Evolutionary conservation across 345 rosid genomes (phyloP).

Genomic region (Citrus hindsii): DNA sequence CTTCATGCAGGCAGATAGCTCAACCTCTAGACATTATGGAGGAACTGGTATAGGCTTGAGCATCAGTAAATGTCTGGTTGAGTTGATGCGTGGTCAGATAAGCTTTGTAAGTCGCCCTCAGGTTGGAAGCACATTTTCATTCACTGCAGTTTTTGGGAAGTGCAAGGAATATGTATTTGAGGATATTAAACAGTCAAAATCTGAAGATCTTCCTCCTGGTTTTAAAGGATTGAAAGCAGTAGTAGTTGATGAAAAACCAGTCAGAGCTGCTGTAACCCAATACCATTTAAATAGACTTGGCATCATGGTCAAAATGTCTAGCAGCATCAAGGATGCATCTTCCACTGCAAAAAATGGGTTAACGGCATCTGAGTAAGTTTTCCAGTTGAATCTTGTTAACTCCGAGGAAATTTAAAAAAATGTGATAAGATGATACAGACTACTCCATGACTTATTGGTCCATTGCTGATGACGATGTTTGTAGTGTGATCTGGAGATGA

Average conservation of each 20-base stretch:
- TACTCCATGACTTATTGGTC: neutral
- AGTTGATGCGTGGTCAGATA: constrained; percentile 92
- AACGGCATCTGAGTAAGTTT: constrained; percentile 47
- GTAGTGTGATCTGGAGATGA: neutral
- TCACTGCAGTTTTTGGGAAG: constrained; percentile 61
- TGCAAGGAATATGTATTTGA: constrained; percentile 31
- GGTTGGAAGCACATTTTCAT: constrained; percentile 86
- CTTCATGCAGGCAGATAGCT: constrained; percentile 97
- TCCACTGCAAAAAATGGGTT: constrained; percentile 49
- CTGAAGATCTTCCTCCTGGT: constrained; percentile 64
- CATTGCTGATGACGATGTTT: neutral
- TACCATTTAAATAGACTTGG: constrained; percentile 96
- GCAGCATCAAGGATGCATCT: constrained; percentile 39
- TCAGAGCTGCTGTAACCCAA: constrained; percentile 84
- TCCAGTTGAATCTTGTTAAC: neutral
- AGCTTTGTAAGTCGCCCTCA: constrained; percentile 73
- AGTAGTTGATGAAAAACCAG: constrained; percentile 80
- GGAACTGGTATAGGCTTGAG: constrained; percentile 99
- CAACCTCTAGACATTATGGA: constrained; percentile 86
- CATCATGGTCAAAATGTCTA: constrained; percentile 60
- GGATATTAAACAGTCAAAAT: constrained; percentile 45
- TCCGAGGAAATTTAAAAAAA: neutral
- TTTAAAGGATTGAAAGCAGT: constrained; percentile 79
- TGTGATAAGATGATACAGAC: neutral
- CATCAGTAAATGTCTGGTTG: constrained; percentile 89